Conservation (phyloP, 768 basidiomycete genomes). For the Trametes villosa region DNA sequence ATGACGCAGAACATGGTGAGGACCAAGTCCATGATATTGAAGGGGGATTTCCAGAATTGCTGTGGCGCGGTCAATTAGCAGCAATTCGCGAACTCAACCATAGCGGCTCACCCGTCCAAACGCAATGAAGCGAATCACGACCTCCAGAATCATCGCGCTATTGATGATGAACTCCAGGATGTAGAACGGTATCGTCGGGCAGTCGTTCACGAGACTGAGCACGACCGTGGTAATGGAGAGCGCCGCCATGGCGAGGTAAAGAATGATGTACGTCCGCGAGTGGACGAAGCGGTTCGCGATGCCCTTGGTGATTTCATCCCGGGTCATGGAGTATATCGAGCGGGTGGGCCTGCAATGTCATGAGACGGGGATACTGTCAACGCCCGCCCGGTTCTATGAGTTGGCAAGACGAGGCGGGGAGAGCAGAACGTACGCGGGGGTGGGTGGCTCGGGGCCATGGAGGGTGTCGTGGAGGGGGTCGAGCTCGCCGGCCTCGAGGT, state of each 20-base stretch:
- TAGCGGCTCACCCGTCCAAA: conserved; percentile 91
- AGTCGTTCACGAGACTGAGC: conserved; percentile 80
- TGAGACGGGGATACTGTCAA: conserved; percentile 29
- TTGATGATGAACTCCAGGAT: conserved; percentile 90
- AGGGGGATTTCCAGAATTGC: conserved; percentile 98
- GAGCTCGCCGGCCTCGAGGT: conserved; percentile 37
- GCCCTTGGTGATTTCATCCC: conserved; percentile 80
- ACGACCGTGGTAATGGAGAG: conserved; percentile 86
- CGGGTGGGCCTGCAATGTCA: conserved; percentile 59
- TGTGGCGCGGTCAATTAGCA: conserved; percentile 35
- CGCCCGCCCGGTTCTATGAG: conserved; percentile 23
- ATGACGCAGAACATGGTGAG: conserved; percentile 89
- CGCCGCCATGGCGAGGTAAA: conserved; percentile 89
- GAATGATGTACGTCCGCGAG: conserved; percentile 82
- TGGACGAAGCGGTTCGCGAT: conserved; percentile 91
- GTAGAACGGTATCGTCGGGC: conserved; percentile 88
- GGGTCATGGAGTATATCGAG: conserved; percentile 85
- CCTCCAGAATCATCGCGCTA: conserved; percentile 91
- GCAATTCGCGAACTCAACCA: conserved; percentile 16
- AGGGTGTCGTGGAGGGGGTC: conserved; percentile 34
- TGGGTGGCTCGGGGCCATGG: conserved; percentile 17
- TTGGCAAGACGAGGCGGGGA: conserved; percentile 13
- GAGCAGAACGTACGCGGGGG: conserved; percentile 30
- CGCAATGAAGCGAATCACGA: conserved; percentile 87
- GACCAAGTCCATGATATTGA: conserved; percentile 87